phyloP scores from a whole-genome alignment of 1,284 basidiomycete genomes.

The Dichomitus squalens region DNA sequence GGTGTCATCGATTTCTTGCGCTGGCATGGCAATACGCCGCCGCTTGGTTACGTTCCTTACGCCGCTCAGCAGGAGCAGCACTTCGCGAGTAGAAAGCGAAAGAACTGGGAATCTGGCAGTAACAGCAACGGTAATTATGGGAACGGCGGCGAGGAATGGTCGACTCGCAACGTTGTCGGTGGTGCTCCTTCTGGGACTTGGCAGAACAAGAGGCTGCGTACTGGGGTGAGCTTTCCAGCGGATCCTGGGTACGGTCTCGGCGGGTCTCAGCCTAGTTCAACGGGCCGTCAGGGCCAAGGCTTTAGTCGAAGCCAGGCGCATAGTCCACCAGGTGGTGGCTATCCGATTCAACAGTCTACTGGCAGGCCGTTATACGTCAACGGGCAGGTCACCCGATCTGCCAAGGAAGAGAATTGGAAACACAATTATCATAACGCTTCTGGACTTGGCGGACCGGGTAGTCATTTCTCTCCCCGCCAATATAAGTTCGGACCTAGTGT shows the following conservation, averaged over 20 bases:
- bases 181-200: constrained; percentile 1
- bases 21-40: constrained; percentile 45
- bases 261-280: not conserved
- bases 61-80: constrained; percentile 9
- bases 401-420: constrained; percentile 4
- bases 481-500: constrained; percentile 17
- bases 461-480: constrained; percentile 5
- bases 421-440: constrained; percentile 4
- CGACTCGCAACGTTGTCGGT: not conserved
- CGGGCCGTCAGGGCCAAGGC: not conserved
- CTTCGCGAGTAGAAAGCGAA: constrained; percentile 23
- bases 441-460: constrained; percentile 15
- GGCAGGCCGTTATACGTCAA: not conserved
- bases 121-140: not conserved
- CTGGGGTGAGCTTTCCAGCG: not conserved
- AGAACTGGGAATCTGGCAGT: constrained; percentile 18
- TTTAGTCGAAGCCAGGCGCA: not conserved
- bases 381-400: not conserved
- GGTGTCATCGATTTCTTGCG: constrained; percentile 60
- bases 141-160: constrained; percentile 1
- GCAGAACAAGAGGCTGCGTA: constrained; percentile 18
- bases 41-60: constrained; percentile 30
- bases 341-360: not conserved
- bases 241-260: not conserved
- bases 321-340: not conserved